phyloP scores from a whole-genome alignment of 164 flowering plant genomes.

The Hamamelis virginiana region DNA sequence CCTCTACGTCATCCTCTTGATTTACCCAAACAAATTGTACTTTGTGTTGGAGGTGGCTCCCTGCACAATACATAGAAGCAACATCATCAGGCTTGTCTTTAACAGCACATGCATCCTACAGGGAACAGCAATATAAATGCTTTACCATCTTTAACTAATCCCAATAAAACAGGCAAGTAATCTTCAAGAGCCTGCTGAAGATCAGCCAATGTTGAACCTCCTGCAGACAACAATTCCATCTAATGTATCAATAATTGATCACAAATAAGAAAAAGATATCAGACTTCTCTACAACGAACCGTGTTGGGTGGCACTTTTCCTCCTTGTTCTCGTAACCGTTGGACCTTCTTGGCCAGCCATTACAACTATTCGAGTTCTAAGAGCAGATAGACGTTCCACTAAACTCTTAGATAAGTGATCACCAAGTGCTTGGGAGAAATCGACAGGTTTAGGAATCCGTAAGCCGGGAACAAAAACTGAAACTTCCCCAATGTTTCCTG shows the following conservation, averaged over 20 bases:
- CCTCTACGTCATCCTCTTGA: slow-evolving; percentile 94
- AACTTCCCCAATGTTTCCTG: slow-evolving; percentile 70
- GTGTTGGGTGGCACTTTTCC: slow-evolving; percentile 77
- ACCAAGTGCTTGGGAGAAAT: slow-evolving; percentile 58
- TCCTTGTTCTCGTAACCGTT: slow-evolving; percentile 54
- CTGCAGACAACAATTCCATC: slow-evolving; percentile 30
- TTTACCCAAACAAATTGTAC: slow-evolving; percentile 89
- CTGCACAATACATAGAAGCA: slow-evolving; percentile 38
- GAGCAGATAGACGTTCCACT: slow-evolving; percentile 65
- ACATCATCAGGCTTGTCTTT: slow-evolving; percentile 2
- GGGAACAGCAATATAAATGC: not conserved
- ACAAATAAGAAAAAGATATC: not conserved
- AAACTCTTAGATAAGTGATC: slow-evolving; percentile 52
- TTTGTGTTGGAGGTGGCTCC: slow-evolving; percentile 70
- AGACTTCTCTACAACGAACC: slow-evolving; percentile 37
- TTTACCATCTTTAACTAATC: slow-evolving; percentile 77
- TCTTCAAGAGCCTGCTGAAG: slow-evolving; percentile 81
- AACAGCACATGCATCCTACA: not conserved
- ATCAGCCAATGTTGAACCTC: slow-evolving; percentile 77
- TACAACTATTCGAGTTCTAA: slow-evolving; percentile 73
- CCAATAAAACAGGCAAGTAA: slow-evolving; percentile 78
- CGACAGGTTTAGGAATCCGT: slow-evolving; percentile 73
- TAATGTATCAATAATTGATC: not conserved
- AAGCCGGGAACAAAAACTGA: slow-evolving; percentile 81
- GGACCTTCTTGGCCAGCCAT: slow-evolving; percentile 81